phyloP scores from a whole-genome alignment of 2,329 filamentous ascomycete species.

The Talaromyces sp. region DNA sequence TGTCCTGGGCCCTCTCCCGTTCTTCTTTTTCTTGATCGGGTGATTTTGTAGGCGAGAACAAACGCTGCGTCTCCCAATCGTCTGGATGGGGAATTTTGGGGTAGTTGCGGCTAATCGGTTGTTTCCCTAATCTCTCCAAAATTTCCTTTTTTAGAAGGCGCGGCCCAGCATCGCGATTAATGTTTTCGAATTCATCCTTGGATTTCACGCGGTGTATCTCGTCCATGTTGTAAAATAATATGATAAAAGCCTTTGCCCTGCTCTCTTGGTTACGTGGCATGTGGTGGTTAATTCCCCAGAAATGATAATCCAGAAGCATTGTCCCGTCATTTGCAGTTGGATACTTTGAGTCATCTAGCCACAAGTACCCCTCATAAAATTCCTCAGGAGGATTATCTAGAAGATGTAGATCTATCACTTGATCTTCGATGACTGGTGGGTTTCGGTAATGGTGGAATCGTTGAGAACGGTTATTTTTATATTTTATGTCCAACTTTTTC shows the following conservation, averaged over 20 bases:
- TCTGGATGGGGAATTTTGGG: constrained; percentile 8
- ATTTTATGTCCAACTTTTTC: background rate
- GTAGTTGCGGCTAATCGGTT: constrained; percentile 21
- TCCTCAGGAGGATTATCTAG: constrained; percentile 1
- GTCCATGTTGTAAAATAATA: constrained; percentile 8
- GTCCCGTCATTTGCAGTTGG: background rate
- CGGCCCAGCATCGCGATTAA: constrained; percentile 19
- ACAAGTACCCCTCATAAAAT: background rate
- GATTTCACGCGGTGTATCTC: background rate
- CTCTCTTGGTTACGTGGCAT: background rate
- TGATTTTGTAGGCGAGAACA: background rate
- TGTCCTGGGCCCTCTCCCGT: background rate
- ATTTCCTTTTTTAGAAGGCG: constrained; percentile 20
- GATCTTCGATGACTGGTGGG: background rate
- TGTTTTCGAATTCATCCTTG: background rate
- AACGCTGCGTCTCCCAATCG: constrained; percentile 1
- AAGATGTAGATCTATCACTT: background rate
- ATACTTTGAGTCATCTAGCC: background rate
- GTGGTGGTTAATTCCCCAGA: constrained; percentile 9
- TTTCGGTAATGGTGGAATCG: background rate
- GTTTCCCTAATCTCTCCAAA: constrained; percentile 1
- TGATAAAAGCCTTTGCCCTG: background rate
- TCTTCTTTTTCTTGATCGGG: background rate
- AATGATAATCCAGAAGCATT: constrained; percentile 1
- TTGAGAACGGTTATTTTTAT: background rate